These are phyloP conservation scores for Pholiota conissans DNA, from an alignment of 768 basidiomycete species.

Conservation along the genomic window DNA sequence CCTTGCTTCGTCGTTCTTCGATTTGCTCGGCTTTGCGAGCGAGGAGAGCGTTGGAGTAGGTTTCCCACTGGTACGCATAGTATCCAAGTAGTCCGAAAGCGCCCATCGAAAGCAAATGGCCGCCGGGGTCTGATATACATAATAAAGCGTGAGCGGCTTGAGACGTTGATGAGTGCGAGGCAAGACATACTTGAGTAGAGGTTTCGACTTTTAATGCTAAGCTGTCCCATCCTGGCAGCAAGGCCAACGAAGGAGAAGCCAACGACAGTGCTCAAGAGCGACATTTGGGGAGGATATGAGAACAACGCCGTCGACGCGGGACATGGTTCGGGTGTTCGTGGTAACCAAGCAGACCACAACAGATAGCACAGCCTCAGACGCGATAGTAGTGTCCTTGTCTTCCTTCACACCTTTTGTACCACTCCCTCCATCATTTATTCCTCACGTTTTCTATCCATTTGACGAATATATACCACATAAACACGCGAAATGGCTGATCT, in stretches of 20 bases:
- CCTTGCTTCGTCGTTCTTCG: constrained; percentile 45
- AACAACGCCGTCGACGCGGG: constrained; percentile 9
- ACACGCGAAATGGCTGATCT: constrained; percentile 26
- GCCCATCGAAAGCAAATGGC: constrained; percentile 67
- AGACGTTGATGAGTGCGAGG: background rate
- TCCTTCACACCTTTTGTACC: constrained; percentile 7
- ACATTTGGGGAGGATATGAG: constrained; percentile 39
- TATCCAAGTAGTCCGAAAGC: constrained; percentile 76
- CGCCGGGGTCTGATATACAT: constrained; percentile 58
- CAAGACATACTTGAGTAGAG: constrained; percentile 75
- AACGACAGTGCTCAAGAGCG: constrained; percentile 66
- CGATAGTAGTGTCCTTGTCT: constrained; percentile 19
- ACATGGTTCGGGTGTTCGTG: constrained; percentile 10
- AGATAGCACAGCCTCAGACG: constrained; percentile 36
- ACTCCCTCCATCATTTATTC: constrained; percentile 8
- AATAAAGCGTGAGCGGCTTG: background rate
- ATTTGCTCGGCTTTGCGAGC: constrained; percentile 65
- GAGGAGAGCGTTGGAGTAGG: constrained; percentile 59
- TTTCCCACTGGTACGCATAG: constrained; percentile 70
- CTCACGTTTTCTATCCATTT: constrained; percentile 7
- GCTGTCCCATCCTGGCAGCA: constrained; percentile 80
- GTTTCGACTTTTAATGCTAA: constrained; percentile 80
- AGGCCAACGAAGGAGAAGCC: constrained; percentile 85
- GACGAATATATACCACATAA: constrained; percentile 2
- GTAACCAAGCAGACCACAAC: constrained; percentile 29